These are phyloP conservation scores for Senecio squalidus DNA, from an alignment of 140 eudicot genomes.

Conservation along the genomic window DNA sequence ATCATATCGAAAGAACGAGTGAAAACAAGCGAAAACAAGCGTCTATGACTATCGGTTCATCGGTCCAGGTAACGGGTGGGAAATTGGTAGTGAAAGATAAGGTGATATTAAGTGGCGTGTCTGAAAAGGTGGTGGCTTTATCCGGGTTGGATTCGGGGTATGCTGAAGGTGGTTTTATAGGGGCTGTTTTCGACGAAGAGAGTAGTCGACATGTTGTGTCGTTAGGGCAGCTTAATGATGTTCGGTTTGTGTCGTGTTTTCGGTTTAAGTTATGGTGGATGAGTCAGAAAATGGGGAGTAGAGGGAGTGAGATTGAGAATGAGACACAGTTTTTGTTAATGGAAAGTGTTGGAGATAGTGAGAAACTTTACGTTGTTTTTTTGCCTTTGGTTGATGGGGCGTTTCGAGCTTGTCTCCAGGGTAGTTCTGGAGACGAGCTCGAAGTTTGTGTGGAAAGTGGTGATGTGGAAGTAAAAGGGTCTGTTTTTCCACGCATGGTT, in stretches of 20 bases:
- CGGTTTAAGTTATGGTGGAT: constrained; percentile 98
- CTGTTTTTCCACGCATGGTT: constrained; percentile 42
- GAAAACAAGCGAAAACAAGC: constrained; percentile 10
- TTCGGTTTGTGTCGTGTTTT: constrained; percentile 84
- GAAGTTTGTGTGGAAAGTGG: constrained; percentile 87
- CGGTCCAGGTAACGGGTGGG: constrained; percentile 42
- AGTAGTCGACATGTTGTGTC: constrained; percentile 63
- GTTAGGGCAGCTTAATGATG: constrained; percentile 59
- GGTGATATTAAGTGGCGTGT: constrained; percentile 51
- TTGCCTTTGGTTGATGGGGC: constrained; percentile 78
- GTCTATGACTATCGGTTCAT: constrained; percentile 68
- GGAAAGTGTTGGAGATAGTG: constrained; percentile 47
- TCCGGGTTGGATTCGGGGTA: constrained; percentile 61
- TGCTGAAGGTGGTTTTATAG: constrained; percentile 59
- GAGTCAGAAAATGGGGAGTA: constrained; percentile 91
- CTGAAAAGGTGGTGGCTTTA: constrained; percentile 49
- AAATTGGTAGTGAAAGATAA: constrained; percentile 55
- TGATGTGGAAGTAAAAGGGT: constrained; percentile 47
- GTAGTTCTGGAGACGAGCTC: constrained; percentile 58
- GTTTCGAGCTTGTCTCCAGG: constrained; percentile 86
- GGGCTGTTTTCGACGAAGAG: constrained; percentile 50
- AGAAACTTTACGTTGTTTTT: constrained; percentile 54
- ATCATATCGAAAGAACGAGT: constrained; percentile 9
- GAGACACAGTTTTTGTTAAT: constrained; percentile 86
- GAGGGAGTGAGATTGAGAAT: constrained; percentile 68